phyloP scores from a whole-genome alignment of 1,139 yeast species.

The Geotrichum histeridarum region DNA sequence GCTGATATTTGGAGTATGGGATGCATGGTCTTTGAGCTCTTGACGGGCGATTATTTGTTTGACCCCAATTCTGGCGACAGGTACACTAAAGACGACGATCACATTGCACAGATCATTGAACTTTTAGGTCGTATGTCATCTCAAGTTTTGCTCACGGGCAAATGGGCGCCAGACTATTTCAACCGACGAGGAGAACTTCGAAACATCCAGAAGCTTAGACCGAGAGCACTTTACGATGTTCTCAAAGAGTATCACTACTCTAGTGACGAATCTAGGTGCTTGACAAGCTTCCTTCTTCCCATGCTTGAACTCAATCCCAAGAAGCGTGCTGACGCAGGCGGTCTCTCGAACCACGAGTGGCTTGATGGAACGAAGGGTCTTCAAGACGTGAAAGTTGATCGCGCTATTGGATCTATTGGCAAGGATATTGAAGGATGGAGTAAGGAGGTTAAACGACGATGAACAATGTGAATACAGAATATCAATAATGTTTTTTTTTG shows the following conservation, averaged over 20 bases:
- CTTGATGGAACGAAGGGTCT: constrained; percentile 57
- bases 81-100: constrained; percentile 77
- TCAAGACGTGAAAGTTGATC: constrained; percentile 47
- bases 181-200: constrained; percentile 50
- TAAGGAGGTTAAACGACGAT: constrained; percentile 34
- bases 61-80: constrained; percentile 66
- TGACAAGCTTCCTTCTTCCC: constrained; percentile 62
- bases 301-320: constrained; percentile 73
- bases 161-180: constrained; percentile 51
- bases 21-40: constrained; percentile 70
- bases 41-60: constrained; percentile 80
- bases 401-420: constrained; percentile 60
- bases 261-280: constrained; percentile 49
- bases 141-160: constrained; percentile 49
- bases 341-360: constrained; percentile 77
- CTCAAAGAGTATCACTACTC: constrained; percentile 63
- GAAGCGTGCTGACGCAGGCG: constrained; percentile 74
- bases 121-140: constrained; percentile 59
- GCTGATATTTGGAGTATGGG: constrained; percentile 84
- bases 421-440: constrained; percentile 74
- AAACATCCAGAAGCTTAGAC: constrained; percentile 59
- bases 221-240: constrained; percentile 64
- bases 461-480: not conserved
- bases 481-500: not conserved
- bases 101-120: constrained; percentile 78